Conservation (phyloP, 177 flowering plant genomes). For the Vitis hybrid region DNA sequence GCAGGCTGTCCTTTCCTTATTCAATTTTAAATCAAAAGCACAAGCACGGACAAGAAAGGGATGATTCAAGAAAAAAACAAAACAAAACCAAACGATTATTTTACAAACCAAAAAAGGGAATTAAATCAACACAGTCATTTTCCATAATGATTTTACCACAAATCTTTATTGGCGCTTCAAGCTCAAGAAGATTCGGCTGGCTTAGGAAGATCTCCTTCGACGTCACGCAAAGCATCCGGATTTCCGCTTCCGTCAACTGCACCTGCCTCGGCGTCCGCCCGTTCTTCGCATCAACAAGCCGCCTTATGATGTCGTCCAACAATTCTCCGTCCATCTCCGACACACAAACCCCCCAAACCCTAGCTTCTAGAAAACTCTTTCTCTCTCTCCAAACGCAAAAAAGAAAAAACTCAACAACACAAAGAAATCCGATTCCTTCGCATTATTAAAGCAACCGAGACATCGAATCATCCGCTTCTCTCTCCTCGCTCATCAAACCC, state of each 20-base stretch:
- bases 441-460: too few species aligned
- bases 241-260: slow-evolving; percentile 54
- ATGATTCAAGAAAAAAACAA: too few species aligned
- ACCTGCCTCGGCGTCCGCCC: slow-evolving; percentile 54
- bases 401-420: neutral
- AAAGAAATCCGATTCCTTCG: neutral
- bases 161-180: slow-evolving; percentile 71
- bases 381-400: too few species aligned
- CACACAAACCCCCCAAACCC: neutral
- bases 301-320: slow-evolving; percentile 46
- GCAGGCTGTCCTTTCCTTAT: too few species aligned
- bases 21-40: neutral
- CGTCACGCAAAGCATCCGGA: slow-evolving; percentile 48
- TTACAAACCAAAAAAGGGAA: too few species aligned
- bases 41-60: neutral
- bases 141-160: slow-evolving; percentile 41
- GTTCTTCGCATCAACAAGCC: slow-evolving; percentile 46
- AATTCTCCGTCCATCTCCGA: slow-evolving; percentile 41
- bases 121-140: too few species aligned
- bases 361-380: too few species aligned
- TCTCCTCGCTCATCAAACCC: neutral
- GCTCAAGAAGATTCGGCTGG: slow-evolving; percentile 76
- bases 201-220: slow-evolving; percentile 56
- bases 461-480: neutral
- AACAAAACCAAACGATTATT: too few species aligned